A percentile compares a stretch with the other conserved stretches of the same genome.
Evolutionary conservation across 176 grass and related monocot species (phyloP).

Genomic region (Echinochloa phyllopogon): DNA sequence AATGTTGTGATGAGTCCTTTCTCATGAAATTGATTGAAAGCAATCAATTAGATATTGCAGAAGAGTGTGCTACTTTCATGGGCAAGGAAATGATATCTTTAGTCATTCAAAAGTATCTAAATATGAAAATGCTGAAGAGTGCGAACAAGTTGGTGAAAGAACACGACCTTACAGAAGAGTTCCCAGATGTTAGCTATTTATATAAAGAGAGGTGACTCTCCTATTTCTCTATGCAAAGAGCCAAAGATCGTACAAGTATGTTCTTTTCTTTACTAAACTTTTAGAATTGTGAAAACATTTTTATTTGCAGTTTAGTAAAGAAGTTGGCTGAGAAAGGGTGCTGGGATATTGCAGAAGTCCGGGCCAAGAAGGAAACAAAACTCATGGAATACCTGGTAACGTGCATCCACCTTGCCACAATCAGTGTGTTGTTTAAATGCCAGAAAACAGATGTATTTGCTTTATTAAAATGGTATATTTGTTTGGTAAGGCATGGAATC

Average conservation of each 20-base stretch:
- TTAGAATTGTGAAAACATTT: conserved; percentile 25
- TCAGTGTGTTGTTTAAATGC: background rate
- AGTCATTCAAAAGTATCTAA: conserved; percentile 73
- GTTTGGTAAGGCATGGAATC: conserved; percentile 26
- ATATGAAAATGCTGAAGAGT: conserved; percentile 82
- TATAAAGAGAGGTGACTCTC: conserved; percentile 92
- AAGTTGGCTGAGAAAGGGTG: conserved; percentile 96
- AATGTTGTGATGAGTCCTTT: conserved; percentile 63
- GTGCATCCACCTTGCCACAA: conserved; percentile 22
- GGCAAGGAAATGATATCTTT: conserved; percentile 72
- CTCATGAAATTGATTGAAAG: conserved; percentile 70
- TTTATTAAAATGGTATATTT: conserved; percentile 4
- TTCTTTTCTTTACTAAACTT: conserved; percentile 12
- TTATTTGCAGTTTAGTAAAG: conserved; percentile 69
- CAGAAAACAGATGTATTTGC: background rate
- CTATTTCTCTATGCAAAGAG: conserved; percentile 16
- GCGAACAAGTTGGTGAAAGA: conserved; percentile 85
- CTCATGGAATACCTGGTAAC: conserved; percentile 91
- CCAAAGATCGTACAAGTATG: conserved; percentile 16
- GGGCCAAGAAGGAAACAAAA: conserved; percentile 75
- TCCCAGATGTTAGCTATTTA: conserved; percentile 76
- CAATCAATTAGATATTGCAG: conserved; percentile 71
- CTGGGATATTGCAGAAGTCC: conserved; percentile 91
- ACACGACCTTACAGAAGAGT: conserved; percentile 73
- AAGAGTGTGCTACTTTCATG: conserved; percentile 82